Conservation (phyloP, 495 filamentous ascomycete genomes). For the Penicillium parvum region DNA sequence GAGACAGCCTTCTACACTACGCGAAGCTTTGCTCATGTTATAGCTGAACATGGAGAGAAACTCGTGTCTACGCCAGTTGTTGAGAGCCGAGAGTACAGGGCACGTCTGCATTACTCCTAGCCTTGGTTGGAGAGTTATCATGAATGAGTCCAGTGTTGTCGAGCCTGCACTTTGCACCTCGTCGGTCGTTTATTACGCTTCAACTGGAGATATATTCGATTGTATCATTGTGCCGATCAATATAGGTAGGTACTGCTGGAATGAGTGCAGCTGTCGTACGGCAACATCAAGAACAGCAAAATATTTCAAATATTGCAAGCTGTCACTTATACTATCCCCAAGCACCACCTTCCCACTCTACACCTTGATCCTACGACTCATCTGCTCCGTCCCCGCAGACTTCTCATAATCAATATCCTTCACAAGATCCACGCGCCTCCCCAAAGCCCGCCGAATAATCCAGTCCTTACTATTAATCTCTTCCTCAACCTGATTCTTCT, state of each 20-base stretch:
- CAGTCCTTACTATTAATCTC: constrained; percentile 46
- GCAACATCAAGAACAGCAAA: no score
- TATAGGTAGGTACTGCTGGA: no score
- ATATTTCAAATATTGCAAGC: no score
- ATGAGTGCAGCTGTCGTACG: no score
- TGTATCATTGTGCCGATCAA: no score
- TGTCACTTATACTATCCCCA: not conserved
- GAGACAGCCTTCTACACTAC: constrained; percentile 17
- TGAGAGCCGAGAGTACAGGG: constrained; percentile 3
- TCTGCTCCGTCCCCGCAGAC: constrained; percentile 37
- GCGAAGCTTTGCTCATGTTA: not conserved
- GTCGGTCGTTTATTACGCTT: no score
- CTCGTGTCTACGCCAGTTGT: constrained; percentile 7
- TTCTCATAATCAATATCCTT: constrained; percentile 33
- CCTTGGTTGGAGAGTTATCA: no score
- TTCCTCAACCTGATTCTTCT: constrained; percentile 34
- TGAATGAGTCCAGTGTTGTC: no score
- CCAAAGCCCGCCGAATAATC: constrained; percentile 43
- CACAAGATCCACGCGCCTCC: constrained; percentile 29
- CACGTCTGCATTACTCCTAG: not conserved
- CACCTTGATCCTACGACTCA: constrained; percentile 35
- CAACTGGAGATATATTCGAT: no score
- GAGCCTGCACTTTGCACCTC: no score
- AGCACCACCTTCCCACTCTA: constrained; percentile 5
- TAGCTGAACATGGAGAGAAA: constrained; percentile 6